Evolutionary conservation across 2,329 filamentous ascomycete genomes (phyloP), one percentile per base, ranked within the genome.

Genomic region (Nannizziopsis barbatae): DNA sequence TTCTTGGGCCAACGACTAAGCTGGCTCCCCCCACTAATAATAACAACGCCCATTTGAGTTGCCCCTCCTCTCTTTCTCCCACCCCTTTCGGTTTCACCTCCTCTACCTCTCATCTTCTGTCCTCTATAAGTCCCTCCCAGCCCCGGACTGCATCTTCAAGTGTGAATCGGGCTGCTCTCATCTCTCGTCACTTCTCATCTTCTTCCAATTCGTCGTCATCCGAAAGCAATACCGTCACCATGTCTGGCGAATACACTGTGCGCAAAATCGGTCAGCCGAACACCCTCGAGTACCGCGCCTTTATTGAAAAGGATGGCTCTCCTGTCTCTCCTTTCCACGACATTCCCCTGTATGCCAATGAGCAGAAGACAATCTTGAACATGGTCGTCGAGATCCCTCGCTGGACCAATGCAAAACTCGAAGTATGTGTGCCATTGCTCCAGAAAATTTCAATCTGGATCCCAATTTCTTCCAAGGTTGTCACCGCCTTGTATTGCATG

Each of bases 361-460:
- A 85, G 72, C 84, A 95, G 76, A 81, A 95, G 78, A 94, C 84
- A 61, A 75, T 96, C 68, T 79, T 98, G 65, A 98, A 98, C 83
- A 98, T 98, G 92, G 70, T 98, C 57, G 92, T 98, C 62, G 92
- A 98, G 83, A 95, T 98, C 63, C 92, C 92, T 64, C 84, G 92
- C 75, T 98, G 92, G 92, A 95, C 90, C 76, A 98, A 98, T 74
- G 92, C 85, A 64, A 98, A 98, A 82, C 86, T 93, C 72, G 92
- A 98, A 85, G 90, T 95, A 70, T 59, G 83, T 51, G 18, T 33
- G n/a, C 35, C 12, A 36, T 22, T 12, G 12, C 3, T 40, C 43
- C 35, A 17, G 7, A n/a, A n/a, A n/a, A n/a, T n/a, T n/a, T n/a
- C n/a, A n/a, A n/a, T n/a, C 22, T 7, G 7, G 22, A 27, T 7